Base-by-base conservation (phyloP, 257 asterid genomes). In the Solanum rostratum region DNA sequence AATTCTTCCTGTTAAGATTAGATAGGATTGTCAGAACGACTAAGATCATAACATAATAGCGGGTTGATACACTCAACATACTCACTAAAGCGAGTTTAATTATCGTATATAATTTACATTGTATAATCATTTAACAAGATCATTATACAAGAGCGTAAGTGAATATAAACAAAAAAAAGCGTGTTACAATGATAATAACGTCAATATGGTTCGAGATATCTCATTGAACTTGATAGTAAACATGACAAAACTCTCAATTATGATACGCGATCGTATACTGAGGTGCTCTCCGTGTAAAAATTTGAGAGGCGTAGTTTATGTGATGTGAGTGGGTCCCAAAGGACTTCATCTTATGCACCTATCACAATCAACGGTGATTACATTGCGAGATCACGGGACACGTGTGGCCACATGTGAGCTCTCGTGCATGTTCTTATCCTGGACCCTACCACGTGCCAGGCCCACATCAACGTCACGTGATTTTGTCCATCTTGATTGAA, bases 361-460 rank as follows among this genome's bases (percentile, higher is more conserved):
- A 87, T 76, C 80, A 30, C 60, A 79, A 63, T 88, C 86, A 53
- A 83, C 91, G 84, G 71, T 83, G 88, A 80, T 85, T 45, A 43
- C 65, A 7, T 70, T 49, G 65, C 45, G 45, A 86, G 81, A 74
- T 80, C 86, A 84, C 55, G n/a, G 55, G 86, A 88, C 87, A 88
- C 90, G 91, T 90, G 93, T 88, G 81, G 55, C 55, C 13, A 80
- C 92, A 85, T 85, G 93, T 89, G 92, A 82, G 19, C 33, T 83
- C 91, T 86, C 91, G 85, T 89, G 90, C 87, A 74, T n/a, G 22
- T 54, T 79, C 87, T 84, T 84, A 79, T 66, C 71, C 68, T 62
- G 29, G 79, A 22, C 18, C 91, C 92, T 88, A 90, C 90, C 30
- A 91, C 60, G 91, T 88, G 90, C 39, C 41, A 71, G 80, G 65